A percentile compares a stretch with the other conserved stretches of the same genome.
Conservation (phyloP, 306 rosid species). For the Luffa aegyptiaca region DNA sequence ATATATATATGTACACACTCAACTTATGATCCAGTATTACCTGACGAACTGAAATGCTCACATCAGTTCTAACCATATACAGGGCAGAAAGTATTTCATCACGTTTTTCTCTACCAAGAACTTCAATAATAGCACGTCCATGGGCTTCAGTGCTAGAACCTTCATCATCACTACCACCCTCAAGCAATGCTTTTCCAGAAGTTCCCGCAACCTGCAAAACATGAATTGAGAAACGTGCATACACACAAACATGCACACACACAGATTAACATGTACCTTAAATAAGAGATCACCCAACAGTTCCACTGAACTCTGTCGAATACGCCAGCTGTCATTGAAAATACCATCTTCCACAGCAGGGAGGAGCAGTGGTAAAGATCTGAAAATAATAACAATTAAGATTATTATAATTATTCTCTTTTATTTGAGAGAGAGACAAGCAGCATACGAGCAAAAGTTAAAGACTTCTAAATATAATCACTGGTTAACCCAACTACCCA, state of each 20-base stretch:
- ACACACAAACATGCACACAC: neutral
- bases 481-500: neutral
- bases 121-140: conserved; percentile 94
- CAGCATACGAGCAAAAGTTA: neutral
- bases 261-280: conserved; percentile 43
- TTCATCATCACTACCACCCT: conserved; percentile 99
- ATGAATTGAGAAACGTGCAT: neutral
- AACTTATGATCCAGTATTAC: conserved; percentile 24
- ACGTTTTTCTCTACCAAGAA: conserved; percentile 82
- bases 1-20: neutral
- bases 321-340: conserved; percentile 94
- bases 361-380: conserved; percentile 89
- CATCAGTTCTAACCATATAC: conserved; percentile 95
- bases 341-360: conserved; percentile 98
- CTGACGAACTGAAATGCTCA: conserved; percentile 98
- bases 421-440: neutral
- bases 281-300: conserved; percentile 90
- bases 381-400: conserved; percentile 14
- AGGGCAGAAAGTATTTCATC: conserved; percentile 90
- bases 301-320: conserved; percentile 95
- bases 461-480: neutral
- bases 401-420: neutral
- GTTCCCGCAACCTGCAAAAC: conserved; percentile 89
- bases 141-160: conserved; percentile 99
- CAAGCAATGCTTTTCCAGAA: conserved; percentile 97